Evolutionary conservation across 2,329 filamentous ascomycete species (phyloP), one percentile per base, ranked within the genome.

Genomic region (Trichoderma citrinoviride): DNA sequence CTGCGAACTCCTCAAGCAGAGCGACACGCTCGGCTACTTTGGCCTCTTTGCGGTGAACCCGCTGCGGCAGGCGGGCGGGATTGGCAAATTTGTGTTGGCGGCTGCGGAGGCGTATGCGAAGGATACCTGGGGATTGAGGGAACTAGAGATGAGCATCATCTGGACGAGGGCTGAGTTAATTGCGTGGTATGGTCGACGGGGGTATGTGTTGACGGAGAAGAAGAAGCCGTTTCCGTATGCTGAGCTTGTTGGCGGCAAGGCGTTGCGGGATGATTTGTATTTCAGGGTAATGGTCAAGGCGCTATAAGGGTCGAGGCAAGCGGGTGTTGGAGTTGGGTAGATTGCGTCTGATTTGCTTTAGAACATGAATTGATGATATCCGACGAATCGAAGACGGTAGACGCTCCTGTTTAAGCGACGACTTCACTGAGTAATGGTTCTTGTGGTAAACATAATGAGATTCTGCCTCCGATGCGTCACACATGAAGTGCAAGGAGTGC

Each of bases 11-110:
- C 66, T 74, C 27, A 71, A 70, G 37, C 72, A 70, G 19, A 65
- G 67, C 27, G 67, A 67, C 29, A 71, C 66, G 14, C 5, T 46
- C 19, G 58, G 58, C 37, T 62, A 62, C 40, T 66, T 74, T 41
- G 80, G 80, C 57, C 75, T 83, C 41, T 81, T 84, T 21, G 81
- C 81, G 46, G 81, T 84, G 0, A 76, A 80, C 43, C 78, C 79
- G 2, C 62, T 63, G 5, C 67, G 73, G 29, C 81, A 83, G 71
- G 77, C 76, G 5, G 77, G 78, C 15, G 81, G 82, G 0, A 69
- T 83, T 50, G 82, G 82, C 0, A 70, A 75, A 58, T 71, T 70
- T 61, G 76, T 82, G 17, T 73, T 83, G 17, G 72, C 69, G 1
- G 69, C 74, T 43, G 81, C 80, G 0, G 82, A 83, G 71, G 67